phyloP scores from a whole-genome alignment of 108 stramenopile genomes.

The Conticribra weissflogii region DNA sequence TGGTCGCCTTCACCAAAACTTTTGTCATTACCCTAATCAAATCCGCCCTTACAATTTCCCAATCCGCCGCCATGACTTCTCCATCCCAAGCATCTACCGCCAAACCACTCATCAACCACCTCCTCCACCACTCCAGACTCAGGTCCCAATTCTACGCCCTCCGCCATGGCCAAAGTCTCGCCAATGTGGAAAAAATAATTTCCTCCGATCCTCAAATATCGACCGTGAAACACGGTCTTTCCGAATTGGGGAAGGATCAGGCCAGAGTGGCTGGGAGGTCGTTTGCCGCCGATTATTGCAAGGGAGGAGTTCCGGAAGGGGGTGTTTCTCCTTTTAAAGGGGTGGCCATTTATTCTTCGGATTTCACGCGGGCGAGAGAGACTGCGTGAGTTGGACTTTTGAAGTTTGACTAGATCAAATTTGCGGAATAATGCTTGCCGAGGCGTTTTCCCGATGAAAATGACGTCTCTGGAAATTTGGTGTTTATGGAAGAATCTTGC shows the following conservation, averaged over 20 bases:
- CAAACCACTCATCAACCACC: constrained; percentile 30
- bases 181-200: constrained; percentile 83
- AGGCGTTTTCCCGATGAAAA: too few species aligned
- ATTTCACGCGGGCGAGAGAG: constrained; percentile 70
- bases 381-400: too few species aligned
- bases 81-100: neutral
- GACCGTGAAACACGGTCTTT: constrained; percentile 70
- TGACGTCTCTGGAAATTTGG: too few species aligned
- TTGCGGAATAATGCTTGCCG: too few species aligned
- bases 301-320: too few species aligned
- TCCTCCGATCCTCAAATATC: constrained; percentile 77
- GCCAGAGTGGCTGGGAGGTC: constrained; percentile 64
- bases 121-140: constrained; percentile 9
- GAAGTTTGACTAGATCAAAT: too few species aligned
- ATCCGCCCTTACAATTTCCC: neutral
- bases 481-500: too few species aligned
- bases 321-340: constrained; percentile 26
- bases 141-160: constrained; percentile 58
- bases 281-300: constrained; percentile 36
- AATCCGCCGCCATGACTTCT: neutral
- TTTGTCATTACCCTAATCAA: neutral
- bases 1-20: too few species aligned
- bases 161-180: constrained; percentile 88
- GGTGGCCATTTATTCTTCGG: constrained; percentile 64
- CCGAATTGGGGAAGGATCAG: constrained; percentile 68